Evolutionary conservation across 202 grass and related monocot species (phyloP), one percentile per base, ranked within the genome.

Genomic region (Schoenoplectus tabernaemontani): DNA sequence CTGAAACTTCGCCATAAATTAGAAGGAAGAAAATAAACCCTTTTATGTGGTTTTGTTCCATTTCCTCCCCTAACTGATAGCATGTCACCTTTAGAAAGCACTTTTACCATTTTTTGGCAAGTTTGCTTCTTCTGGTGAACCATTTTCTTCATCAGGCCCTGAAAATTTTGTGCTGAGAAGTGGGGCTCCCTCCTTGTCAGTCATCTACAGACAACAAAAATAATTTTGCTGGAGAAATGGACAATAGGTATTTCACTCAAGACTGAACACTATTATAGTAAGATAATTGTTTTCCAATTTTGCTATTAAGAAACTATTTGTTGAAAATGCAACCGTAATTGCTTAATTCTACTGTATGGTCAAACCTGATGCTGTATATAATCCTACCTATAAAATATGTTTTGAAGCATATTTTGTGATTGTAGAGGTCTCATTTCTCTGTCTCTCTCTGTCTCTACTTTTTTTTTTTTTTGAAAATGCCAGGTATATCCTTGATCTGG

Each of bases 31-130:
- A 76, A 60, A 43, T 26, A 37, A 61, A 57, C 76, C 54, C 10
- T 22, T 16, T 30, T 6, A 24, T 61, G n/a, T 74, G 28, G 60
- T 64, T 63, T 62, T 46, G 17, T 46, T 48, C 22, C 39, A 59
- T 26, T 15, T 63, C 22, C 57, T 63, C 57, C 23, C n/a, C 58
- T 80, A 80, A 48, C 46, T 63, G 24, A 46, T 50, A 59, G n/a
- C 20, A 61, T 60, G 2, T 26, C 15, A 69, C 57, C 30, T 68
- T 61, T 76, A 76, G 16, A 88, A 86, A 20, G 59, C 84, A 73
- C 13, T 85, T 85, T 93, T 88, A 12, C 84, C 84, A 32, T 83
- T 90, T 82, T 89, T 88, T 4, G 83, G 85, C 67, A 93, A 76
- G 50, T 85, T 76, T 68, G 62, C 81, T 47, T 65, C 78, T 33